Percentiles rank a stretch among this genome's conserved stretches.
phyloP scores from a whole-genome alignment of 2,329 filamentous ascomycete genomes.

The Juglanconis juglandina region DNA sequence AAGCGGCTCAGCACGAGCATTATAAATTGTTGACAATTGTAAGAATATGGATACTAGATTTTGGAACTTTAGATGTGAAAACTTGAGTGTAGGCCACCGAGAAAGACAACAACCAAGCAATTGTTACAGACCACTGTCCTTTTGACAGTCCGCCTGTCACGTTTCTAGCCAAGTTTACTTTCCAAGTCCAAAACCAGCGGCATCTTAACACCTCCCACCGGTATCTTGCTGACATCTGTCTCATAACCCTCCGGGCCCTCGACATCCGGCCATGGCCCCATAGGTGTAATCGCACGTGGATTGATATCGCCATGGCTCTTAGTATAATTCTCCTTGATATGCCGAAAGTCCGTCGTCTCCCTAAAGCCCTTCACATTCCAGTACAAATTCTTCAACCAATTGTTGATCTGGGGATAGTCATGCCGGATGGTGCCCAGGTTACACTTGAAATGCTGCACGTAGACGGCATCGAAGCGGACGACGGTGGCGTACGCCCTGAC shows the following conservation, averaged over 20 bases:
- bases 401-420: constrained; percentile 57
- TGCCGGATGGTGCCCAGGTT: constrained; percentile 59
- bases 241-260: constrained; percentile 44
- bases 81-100: no score
- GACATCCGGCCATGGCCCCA: constrained; percentile 58
- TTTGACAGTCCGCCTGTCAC: no score
- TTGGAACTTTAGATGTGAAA: no score
- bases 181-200: constrained; percentile 35
- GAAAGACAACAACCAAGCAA: no score
- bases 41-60: no score
- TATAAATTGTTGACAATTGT: no score
- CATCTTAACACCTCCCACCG: constrained; percentile 44
- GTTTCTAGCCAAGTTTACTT: constrained; percentile 5
- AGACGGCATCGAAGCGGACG: constrained; percentile 58
- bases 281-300: constrained; percentile 58
- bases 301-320: constrained; percentile 60
- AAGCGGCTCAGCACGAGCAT: no score
- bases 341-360: constrained; percentile 60
- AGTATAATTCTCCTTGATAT: constrained; percentile 65
- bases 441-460: constrained; percentile 66
- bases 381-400: constrained; percentile 59
- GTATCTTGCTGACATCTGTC: constrained; percentile 44
- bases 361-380: constrained; percentile 52
- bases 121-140: no score
- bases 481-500: constrained; percentile 54